These are phyloP conservation scores for Eucalyptus cladocalyx DNA, from an alignment of 345 rosid species.

Conservation along the genomic window DNA sequence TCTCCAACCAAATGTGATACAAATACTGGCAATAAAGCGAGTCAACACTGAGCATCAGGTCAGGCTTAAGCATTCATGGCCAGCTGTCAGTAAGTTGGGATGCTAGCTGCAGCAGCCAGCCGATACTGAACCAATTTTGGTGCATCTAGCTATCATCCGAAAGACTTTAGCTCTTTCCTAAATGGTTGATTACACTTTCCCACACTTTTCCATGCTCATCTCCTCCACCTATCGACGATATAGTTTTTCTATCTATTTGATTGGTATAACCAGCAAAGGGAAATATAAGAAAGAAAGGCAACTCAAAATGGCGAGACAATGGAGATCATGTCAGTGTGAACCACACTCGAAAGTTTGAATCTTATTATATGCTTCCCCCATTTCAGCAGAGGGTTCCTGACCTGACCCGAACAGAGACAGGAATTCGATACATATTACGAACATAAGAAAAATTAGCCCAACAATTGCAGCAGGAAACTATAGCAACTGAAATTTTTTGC, in stretches of 20 bases:
- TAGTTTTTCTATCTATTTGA: not conserved
- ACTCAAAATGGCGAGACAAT: not conserved
- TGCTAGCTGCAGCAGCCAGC: not conserved
- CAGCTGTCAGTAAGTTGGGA: not conserved
- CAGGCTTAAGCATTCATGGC: not conserved
- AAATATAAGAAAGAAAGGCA: not conserved
- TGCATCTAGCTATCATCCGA: not conserved
- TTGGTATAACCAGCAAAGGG: not conserved
- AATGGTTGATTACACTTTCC: not conserved
- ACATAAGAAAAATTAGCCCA: not conserved
- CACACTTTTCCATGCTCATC: not conserved
- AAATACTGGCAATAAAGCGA: not conserved
- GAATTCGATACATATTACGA: not conserved
- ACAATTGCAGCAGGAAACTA: not conserved
- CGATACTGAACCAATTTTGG: not conserved
- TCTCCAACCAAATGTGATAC: not conserved
- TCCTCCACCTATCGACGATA: not conserved
- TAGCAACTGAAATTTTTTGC: not conserved
- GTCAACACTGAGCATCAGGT: not conserved
- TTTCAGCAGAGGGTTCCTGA: not conserved
- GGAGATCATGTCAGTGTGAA: not conserved
- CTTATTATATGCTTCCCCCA: not conserved
- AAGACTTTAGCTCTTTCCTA: not conserved
- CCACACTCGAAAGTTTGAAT: not conserved
- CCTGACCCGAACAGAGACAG: not conserved